Base-by-base conservation (phyloP, 192 early-diverging fungal species). In the Dispira simplex region DNA sequence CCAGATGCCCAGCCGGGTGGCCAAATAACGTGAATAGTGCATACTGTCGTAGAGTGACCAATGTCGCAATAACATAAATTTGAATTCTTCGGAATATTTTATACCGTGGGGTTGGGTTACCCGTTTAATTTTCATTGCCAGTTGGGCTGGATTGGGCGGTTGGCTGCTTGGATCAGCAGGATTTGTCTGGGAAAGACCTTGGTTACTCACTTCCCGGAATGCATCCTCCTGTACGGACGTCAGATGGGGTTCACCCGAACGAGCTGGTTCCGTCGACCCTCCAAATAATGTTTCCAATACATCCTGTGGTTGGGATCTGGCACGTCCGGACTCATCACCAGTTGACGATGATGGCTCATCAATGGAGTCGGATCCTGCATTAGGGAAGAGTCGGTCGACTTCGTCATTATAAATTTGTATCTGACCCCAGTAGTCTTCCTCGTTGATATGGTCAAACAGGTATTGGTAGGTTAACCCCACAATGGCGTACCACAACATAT, bases 31-130 rank as follows among this genome's bases (percentile, higher is more conserved):
- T 49, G 90, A 93, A 70, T 86, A 86, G 60, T 82, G 87, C 90
- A 98, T 85, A 55, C 86, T 83, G 45, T 87, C 89, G 64, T 86
- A 84, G 4, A 98, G 74, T 48, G 82, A 92, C 95, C 95, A 98
- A 66, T 98, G 95, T 45, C 92, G 76, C 23, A 91, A 80, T 67
- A 98, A 75, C 77, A 89, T 79, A 45, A 98, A 83, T 46, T 83
- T 74, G 45, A 92, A 88, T 71, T 98, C 95, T n/a, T 86, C 81
- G 2, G 69, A 70, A 58, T 78, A 72, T 55, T 14, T 9, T 11
- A 75, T 70, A 8, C 45, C 67, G 44, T 55, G 3, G 27, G 66
- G 62, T 66, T 70, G n/a, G 46, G 65, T 9, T 68, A 44, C 25
- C 12, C 11, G 12, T 63, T 70, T 63, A 65, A 68, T 27, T 8